Conservation (phyloP, 768 basidiomycete species). For the Naganishia vaughanmartiniae region DNA sequence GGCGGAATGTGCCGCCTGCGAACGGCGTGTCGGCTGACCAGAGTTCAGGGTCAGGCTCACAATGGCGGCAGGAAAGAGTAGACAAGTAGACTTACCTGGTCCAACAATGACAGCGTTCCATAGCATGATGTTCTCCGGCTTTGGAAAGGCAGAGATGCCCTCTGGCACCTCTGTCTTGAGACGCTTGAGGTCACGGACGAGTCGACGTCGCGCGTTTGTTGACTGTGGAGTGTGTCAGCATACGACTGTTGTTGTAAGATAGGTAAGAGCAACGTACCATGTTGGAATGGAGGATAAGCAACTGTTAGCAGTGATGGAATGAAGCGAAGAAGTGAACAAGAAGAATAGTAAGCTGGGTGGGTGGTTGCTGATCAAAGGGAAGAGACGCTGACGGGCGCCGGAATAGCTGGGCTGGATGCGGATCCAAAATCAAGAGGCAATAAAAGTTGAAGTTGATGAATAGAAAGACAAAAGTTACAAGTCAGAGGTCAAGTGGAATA, state of each 20-base stretch:
- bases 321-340: too few species aligned
- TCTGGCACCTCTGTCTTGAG: constrained; percentile 91
- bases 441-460: too few species aligned
- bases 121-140: constrained; percentile 97
- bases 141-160: constrained; percentile 94
- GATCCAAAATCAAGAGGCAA: too few species aligned
- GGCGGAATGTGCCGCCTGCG: constrained; percentile 98
- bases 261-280: background rate
- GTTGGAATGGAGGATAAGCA: background rate
- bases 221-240: constrained; percentile 57
- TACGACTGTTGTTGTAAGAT: background rate
- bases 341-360: too few species aligned
- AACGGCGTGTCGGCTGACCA: constrained; percentile 89
- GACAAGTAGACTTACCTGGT: constrained; percentile 64
- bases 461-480: too few species aligned
- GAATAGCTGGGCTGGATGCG: too few species aligned
- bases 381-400: too few species aligned
- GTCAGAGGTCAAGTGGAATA: too few species aligned
- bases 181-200: constrained; percentile 96
- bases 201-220: constrained; percentile 87
- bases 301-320: too few species aligned
- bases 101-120: constrained; percentile 99
- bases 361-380: too few species aligned
- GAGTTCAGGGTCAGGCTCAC: too few species aligned
- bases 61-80: background rate